phyloP scores from a whole-genome alignment of 495 filamentous ascomycete genomes.

The Podospora sp. region DNA sequence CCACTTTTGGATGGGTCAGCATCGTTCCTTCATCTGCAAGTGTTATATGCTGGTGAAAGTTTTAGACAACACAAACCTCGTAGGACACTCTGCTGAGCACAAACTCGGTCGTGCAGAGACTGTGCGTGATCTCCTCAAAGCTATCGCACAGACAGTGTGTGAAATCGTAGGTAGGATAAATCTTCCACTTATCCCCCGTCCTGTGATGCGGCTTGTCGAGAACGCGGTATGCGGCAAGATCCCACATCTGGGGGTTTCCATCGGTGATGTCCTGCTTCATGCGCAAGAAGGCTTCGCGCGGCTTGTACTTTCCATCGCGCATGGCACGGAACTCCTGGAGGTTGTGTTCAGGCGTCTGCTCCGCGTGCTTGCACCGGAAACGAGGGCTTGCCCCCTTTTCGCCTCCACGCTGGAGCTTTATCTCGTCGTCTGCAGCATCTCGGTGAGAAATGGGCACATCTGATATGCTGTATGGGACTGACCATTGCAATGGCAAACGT shows the following conservation, averaged over 20 bases:
- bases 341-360: slow-evolving; percentile 73
- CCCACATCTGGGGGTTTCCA: slow-evolving; percentile 73
- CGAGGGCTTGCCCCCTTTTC: slow-evolving; percentile 66
- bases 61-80: slow-evolving; percentile 16
- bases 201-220: slow-evolving; percentile 69
- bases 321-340: slow-evolving; percentile 84
- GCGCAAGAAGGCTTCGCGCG: slow-evolving; percentile 81
- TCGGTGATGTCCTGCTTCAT: slow-evolving; percentile 78
- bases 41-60: no score
- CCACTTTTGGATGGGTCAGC: slow-evolving; percentile 51
- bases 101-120: slow-evolving; percentile 88
- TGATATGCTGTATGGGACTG: neutral
- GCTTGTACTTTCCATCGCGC: slow-evolving; percentile 87
- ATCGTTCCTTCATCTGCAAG: neutral
- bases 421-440: slow-evolving; percentile 55
- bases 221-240: slow-evolving; percentile 79
- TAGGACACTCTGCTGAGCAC: slow-evolving; percentile 74
- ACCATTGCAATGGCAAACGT: slow-evolving; percentile 60
- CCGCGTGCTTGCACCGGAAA: slow-evolving; percentile 77
- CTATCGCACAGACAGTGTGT: slow-evolving; percentile 88
- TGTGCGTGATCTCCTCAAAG: slow-evolving; percentile 86
- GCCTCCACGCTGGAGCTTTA: slow-evolving; percentile 84
- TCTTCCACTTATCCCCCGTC: slow-evolving; percentile 74
- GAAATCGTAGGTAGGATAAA: slow-evolving; percentile 92
- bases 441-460: neutral